A percentile compares a stretch with the other conserved stretches of the same genome.
Conservation (phyloP, 805 yeast genomes). For the Teunomyces funiuensis region DNA sequence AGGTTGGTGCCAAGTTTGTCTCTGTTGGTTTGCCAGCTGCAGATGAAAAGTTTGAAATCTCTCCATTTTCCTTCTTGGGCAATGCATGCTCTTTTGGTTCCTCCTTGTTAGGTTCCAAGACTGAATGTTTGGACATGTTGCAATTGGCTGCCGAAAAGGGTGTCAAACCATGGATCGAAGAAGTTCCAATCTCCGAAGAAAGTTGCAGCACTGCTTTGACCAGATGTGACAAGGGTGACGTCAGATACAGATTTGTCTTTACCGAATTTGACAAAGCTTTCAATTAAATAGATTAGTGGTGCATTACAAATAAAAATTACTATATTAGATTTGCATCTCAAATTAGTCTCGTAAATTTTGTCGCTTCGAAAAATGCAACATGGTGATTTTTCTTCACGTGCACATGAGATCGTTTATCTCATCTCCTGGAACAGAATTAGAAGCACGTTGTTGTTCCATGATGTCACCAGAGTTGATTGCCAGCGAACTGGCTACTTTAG, state of each 20-base stretch:
- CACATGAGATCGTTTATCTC: neutral
- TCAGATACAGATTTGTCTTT: constrained; percentile 63
- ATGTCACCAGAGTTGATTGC: neutral
- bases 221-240: constrained; percentile 54
- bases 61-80: constrained; percentile 52
- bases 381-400: neutral
- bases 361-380: too few relatives aligned
- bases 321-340: too few relatives aligned
- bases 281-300: constrained; percentile 12
- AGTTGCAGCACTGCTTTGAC: constrained; percentile 56
- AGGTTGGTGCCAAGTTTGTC: constrained; percentile 57
- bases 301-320: too few relatives aligned
- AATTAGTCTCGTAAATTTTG: neutral
- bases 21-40: constrained; percentile 65
- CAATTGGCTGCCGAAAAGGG: constrained; percentile 59
- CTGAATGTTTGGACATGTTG: constrained; percentile 66
- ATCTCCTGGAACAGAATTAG: too few relatives aligned
- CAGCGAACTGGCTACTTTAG: neutral
- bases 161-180: constrained; percentile 64
- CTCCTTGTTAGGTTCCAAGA: constrained; percentile 60
- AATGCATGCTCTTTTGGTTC: constrained; percentile 55
- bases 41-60: constrained; percentile 43
- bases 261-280: constrained; percentile 54
- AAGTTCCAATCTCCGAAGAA: constrained; percentile 51
- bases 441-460: neutral